Percentiles rank a stretch among this genome's conserved stretches.
These are phyloP conservation scores for Ganoderma lingzhi DNA, from an alignment of 1,284 basidiomycete species.

Conservation along the genomic window DNA sequence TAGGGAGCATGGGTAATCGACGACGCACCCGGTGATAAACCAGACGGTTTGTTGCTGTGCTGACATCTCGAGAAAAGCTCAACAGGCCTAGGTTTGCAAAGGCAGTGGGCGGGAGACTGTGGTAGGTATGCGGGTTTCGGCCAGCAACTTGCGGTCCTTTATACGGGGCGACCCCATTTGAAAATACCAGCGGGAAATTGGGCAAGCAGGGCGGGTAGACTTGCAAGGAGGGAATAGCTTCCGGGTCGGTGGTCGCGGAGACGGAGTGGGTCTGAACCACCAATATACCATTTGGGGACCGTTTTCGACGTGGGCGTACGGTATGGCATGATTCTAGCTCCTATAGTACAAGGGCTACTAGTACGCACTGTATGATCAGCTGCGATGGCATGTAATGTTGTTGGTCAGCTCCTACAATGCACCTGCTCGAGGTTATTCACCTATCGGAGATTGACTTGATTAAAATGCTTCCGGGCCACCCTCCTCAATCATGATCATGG, in stretches of 20 bases:
- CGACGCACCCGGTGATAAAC: slow-evolving; percentile 11
- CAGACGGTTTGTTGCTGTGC: neutral
- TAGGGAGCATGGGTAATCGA: neutral
- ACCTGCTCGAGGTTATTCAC: no score
- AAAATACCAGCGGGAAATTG: neutral
- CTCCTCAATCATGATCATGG: no score
- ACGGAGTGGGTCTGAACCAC: neutral
- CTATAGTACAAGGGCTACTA: neutral
- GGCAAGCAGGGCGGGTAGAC: neutral
- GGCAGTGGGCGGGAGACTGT: neutral
- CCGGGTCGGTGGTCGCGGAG: neutral
- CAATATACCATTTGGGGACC: neutral
- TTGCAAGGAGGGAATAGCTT: neutral
- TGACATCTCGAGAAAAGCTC: neutral
- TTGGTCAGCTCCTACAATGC: no score
- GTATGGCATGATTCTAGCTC: neutral
- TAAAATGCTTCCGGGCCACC: no score
- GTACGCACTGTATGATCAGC: no score
- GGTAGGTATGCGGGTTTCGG: neutral
- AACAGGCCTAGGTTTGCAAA: neutral
- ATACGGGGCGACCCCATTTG: neutral
- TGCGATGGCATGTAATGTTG: no score
- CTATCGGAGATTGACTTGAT: no score
- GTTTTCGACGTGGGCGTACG: neutral
- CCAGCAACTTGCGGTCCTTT: neutral